Conservation (phyloP, 768 basidiomycete species). For the Paxillus rubicundulus region DNA sequence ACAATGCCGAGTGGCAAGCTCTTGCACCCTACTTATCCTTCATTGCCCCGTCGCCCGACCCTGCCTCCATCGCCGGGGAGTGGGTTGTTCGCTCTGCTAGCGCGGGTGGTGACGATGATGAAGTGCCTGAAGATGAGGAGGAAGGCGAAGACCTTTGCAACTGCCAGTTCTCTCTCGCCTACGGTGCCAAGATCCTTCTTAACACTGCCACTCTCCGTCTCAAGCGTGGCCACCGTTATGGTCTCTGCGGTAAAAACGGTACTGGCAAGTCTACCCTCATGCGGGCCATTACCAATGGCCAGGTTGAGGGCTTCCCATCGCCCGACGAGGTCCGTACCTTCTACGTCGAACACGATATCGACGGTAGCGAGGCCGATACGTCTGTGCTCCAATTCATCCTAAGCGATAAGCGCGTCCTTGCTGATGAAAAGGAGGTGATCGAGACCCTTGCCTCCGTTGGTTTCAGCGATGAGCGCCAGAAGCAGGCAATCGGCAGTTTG, state of each 20-base stretch:
- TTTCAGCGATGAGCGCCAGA: constrained; percentile 86
- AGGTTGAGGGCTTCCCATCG: constrained; percentile 98
- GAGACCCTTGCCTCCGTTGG: constrained; percentile 88
- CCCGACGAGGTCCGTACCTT: constrained; percentile 97
- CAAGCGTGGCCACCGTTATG: constrained; percentile 98
- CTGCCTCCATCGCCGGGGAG: constrained; percentile 67
- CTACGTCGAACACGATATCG: constrained; percentile 99
- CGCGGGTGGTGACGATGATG: constrained; percentile 66
- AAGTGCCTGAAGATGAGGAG: constrained; percentile 84
- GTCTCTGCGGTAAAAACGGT: constrained; percentile 98
- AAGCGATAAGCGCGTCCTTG: constrained; percentile 78
- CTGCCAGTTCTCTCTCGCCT: constrained; percentile 98
- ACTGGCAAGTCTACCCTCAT: constrained; percentile 95
- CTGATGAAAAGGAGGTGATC: constrained; percentile 63
- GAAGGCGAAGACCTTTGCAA: constrained; percentile 99
- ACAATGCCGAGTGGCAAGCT: constrained; percentile 81
- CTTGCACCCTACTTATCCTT: constrained; percentile 76
- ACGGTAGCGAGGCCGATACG: constrained; percentile 90
- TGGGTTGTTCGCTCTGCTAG: constrained; percentile 90
- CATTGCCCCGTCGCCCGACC: constrained; percentile 61
- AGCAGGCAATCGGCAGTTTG: constrained; percentile 79
- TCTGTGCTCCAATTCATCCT: constrained; percentile 88
- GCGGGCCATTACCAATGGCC: constrained; percentile 91
- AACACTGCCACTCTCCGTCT: constrained; percentile 96
- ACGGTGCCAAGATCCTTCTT: constrained; percentile 97